Evolutionary conservation across 331 rosid species (phyloP), one percentile per base, ranked within the genome.

Genomic region (Rosa hybrid): DNA sequence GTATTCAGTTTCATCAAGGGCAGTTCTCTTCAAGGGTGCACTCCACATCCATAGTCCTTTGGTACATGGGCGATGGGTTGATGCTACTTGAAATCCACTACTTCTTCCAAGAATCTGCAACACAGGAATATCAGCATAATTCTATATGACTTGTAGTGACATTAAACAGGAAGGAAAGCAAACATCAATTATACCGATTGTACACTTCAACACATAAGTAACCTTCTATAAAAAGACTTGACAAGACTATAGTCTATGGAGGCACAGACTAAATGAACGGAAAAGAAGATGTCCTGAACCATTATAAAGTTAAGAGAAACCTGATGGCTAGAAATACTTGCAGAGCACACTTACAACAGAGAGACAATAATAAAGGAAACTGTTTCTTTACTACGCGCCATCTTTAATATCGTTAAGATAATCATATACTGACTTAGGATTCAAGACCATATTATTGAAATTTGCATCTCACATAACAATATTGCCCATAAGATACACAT

Each of bases 21-120:
- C 94, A 53, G 91, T 92, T 88, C 93, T 93, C 89, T 90, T 93
- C 81, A 96, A 81, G 46, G 98, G 97, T 44, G 91, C 79, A 86
- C 94, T 96, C 99, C 94, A 96, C 80, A 93, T 46, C 98, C 99
- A 96, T 74, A 96, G 89, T 78, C 99, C 98, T 81, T 96, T 93
- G 23, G 99, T 93, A 85, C 95, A 96, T 8, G 98, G 99, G 49
- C 88, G 85, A 84, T 93, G 97, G 21, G 98, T 96, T 44, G 98
- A 86, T 17, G 97, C 98, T 21, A 92, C 97, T 85, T 91, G 93
- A 84, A 96, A 96, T 71, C 97, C 97, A 80, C 97, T 89, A 75
- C 97, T 90, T 83, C 91, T 90, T 77, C 98, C 99, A 71, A 96
- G 88, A 83, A 96, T 97, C 99, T 96, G 86, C 81, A 87, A 69